A percentile compares a stretch with the other conserved stretches of the same genome.
phyloP scores from a whole-genome alignment of 768 basidiomycete species.

The Rhizopogon sp. region DNA sequence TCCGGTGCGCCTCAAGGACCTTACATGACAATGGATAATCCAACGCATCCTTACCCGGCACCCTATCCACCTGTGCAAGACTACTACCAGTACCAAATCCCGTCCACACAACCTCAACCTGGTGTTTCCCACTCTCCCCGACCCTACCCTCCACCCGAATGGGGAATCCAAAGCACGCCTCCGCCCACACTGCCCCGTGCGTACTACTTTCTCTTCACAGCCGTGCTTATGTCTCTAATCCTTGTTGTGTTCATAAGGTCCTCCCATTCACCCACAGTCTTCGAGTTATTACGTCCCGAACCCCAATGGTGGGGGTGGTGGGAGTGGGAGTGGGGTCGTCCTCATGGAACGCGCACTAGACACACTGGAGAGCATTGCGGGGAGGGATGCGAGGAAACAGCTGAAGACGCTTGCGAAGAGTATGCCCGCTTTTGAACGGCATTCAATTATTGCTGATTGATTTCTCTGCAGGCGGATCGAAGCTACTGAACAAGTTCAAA shows the following conservation, averaged over 20 bases:
- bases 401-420: constrained; percentile 49
- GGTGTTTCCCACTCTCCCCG: neutral
- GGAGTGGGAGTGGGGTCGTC: constrained; percentile 1
- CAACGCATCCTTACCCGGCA: neutral
- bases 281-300: constrained; percentile 8
- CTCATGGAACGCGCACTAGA: constrained; percentile 35
- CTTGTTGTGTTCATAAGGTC: constrained; percentile 1
- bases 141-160: neutral
- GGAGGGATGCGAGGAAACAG: constrained; percentile 43
- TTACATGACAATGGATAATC: neutral
- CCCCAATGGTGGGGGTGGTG: constrained; percentile 1
- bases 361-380: constrained; percentile 54
- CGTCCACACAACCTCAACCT: neutral
- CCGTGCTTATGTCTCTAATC: neutral
- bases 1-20: neutral
- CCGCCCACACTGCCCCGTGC: constrained; percentile 34
- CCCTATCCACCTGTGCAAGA: neutral
- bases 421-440: constrained; percentile 29
- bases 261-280: constrained; percentile 6
- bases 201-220: constrained; percentile 17
- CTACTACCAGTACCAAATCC: neutral
- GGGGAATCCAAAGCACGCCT: constrained; percentile 16
- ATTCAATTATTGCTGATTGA: neutral
- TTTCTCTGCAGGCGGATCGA: constrained; percentile 5
- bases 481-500: constrained; percentile 11